phyloP scores from a whole-genome alignment of 208 protist genomes.

The Wallacemonas sp. region DNA sequence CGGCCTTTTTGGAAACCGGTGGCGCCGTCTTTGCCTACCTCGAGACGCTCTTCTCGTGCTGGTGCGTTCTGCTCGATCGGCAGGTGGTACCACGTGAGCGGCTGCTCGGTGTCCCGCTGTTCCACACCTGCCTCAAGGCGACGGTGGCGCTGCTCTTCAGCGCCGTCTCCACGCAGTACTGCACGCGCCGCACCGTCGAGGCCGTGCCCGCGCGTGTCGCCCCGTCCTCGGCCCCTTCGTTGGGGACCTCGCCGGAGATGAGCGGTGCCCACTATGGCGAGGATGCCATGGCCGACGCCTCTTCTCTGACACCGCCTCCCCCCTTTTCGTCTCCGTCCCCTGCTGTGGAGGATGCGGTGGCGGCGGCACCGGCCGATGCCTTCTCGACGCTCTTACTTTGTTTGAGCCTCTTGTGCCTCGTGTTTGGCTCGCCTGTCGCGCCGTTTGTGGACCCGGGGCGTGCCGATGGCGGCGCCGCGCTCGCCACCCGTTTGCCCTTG shows the following conservation, averaged over 20 bases:
- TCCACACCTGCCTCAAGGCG: conserved; percentile 7
- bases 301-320: too few species aligned
- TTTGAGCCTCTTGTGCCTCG: conserved; percentile 1
- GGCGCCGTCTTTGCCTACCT: conserved; percentile 8
- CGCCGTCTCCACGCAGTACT: conserved; percentile 2
- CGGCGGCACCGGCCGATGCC: background rate
- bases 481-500: background rate
- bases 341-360: background rate
- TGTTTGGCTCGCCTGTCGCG: conserved; percentile 7
- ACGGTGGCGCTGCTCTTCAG: conserved; percentile 2
- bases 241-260: background rate
- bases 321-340: too few species aligned
- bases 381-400: conserved; percentile 8
- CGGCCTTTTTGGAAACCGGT: conserved; percentile 11
- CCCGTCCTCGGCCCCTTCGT: background rate
- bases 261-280: too few species aligned
- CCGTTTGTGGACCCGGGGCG: background rate
- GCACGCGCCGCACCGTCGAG: background rate
- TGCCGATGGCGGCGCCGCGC: background rate
- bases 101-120: background rate
- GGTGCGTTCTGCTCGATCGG: conserved; percentile 10
- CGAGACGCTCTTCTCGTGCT: conserved; percentile 15
- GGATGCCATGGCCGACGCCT: too few species aligned
- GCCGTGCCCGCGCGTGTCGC: background rate
- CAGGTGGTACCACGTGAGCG: conserved; percentile 1